A percentile compares a stretch with the other conserved stretches of the same genome.
Conservation (phyloP, 2,329 filamentous ascomycete species). For the Paecilomyces fulvus region DNA sequence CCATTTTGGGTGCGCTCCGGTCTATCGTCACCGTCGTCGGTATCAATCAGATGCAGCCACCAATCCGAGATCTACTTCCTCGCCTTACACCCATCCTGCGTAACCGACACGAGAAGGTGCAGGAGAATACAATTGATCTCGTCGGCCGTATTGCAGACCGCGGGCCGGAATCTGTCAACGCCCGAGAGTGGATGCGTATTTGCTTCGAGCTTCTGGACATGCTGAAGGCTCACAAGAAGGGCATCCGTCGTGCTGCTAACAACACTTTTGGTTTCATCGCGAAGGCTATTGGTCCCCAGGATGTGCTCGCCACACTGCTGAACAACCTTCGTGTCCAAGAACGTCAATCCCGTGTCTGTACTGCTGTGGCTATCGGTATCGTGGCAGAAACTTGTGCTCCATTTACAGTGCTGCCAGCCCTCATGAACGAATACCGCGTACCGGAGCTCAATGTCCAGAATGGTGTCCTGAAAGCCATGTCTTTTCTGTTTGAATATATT, state of each 20-base stretch:
- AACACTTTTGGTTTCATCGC: conserved; percentile 99
- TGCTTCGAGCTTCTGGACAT: conserved; percentile 98
- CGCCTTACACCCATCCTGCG: conserved; percentile 95
- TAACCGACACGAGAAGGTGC: conserved; percentile 97
- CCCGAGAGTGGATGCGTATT: conserved; percentile 98
- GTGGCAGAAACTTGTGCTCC: conserved; percentile 97
- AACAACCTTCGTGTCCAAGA: conserved; percentile 97
- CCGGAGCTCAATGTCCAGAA: conserved; percentile 98
- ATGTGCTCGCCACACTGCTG: conserved; percentile 87
- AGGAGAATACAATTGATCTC: conserved; percentile 97
- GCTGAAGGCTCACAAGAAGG: conserved; percentile 99
- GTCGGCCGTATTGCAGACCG: conserved; percentile 97
- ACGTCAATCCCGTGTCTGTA: conserved; percentile 96
- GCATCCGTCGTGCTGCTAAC: conserved; percentile 94
- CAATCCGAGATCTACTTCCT: conserved; percentile 90
- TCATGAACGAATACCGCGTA: conserved; percentile 99
- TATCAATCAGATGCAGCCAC: conserved; percentile 96
- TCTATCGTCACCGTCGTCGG: conserved; percentile 97
- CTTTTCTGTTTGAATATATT: conserved; percentile 98
- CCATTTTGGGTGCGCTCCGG: conserved; percentile 86
- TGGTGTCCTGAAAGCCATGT: conserved; percentile 91
- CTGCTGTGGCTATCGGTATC: conserved; percentile 95
- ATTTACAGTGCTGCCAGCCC: conserved; percentile 93
- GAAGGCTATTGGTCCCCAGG: conserved; percentile 96
- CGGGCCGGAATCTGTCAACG: conserved; percentile 91